A percentile compares a stretch with the other conserved stretches of the same genome.
phyloP scores from a whole-genome alignment of 2,329 filamentous ascomycete species.

The Paraphoma sp. region DNA sequence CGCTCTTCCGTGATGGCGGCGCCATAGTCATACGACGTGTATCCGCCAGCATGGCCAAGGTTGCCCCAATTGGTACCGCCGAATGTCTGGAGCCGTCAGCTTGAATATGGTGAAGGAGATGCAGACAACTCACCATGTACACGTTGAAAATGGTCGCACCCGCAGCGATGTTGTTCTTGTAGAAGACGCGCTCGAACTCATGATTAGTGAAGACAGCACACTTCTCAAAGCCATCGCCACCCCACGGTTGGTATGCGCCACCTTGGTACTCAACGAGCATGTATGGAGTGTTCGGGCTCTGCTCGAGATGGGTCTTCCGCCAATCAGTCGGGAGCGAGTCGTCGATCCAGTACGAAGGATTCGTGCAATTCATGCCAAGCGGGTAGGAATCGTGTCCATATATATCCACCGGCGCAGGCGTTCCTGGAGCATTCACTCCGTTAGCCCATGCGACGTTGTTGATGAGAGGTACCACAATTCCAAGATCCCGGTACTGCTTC shows the following conservation, averaged over 20 bases:
- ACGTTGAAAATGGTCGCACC: conserved; percentile 71
- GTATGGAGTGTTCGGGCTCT: conserved; percentile 70
- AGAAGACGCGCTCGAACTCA: conserved; percentile 77
- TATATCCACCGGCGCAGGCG: conserved; percentile 63
- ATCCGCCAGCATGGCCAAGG: conserved; percentile 67
- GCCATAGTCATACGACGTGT: conserved; percentile 64
- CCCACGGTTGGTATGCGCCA: conserved; percentile 75
- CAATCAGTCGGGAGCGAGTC: conserved; percentile 62
- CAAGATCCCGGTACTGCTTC: conserved; percentile 69
- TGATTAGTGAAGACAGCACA: conserved; percentile 71
- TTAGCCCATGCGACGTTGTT: conserved; percentile 69
- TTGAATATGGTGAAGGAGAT: too few species aligned
- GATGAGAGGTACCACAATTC: conserved; percentile 75
- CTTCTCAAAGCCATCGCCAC: conserved; percentile 69
- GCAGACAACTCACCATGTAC: conserved; percentile 63
- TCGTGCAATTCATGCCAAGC: conserved; percentile 64
- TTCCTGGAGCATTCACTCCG: conserved; percentile 69
- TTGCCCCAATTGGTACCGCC: conserved; percentile 89
- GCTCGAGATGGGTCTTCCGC: conserved; percentile 58
- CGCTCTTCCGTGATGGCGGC: conserved; percentile 72
- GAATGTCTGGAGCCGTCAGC: conserved; percentile 52
- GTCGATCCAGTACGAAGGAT: conserved; percentile 66
- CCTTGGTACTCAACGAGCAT: conserved; percentile 69
- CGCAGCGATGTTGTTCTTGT: conserved; percentile 74
- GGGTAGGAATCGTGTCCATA: conserved; percentile 71